Conservation (phyloP, 768 basidiomycete genomes). For the Dentipellis sp. region DNA sequence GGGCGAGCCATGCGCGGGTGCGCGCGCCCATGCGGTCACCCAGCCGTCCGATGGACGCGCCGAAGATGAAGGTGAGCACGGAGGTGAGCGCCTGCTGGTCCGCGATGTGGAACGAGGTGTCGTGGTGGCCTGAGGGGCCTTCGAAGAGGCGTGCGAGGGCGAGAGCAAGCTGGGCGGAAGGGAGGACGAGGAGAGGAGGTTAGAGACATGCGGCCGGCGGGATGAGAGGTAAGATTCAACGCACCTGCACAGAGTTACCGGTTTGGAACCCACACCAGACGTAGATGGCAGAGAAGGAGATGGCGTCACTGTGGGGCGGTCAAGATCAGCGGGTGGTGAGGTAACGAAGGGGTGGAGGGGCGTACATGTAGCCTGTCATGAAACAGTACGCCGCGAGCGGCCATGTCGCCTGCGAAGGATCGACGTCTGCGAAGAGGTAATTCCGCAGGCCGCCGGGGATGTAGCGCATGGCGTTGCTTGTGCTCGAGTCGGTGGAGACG, state of each 20-base stretch:
- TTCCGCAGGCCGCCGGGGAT: conserved; percentile 20
- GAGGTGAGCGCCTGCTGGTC: conserved; percentile 82
- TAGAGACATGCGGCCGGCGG: not conserved
- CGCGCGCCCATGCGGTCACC: conserved; percentile 74
- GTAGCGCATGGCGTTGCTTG: not conserved
- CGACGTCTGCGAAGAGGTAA: conserved; percentile 33
- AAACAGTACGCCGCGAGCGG: conserved; percentile 62
- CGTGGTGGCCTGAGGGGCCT: conserved; percentile 32
- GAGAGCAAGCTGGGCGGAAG: conserved; percentile 48
- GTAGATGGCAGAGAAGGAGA: conserved; percentile 72
- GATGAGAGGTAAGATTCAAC: conserved; percentile 9
- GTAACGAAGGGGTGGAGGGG: conserved; percentile 1
- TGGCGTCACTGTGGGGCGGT: conserved; percentile 40
- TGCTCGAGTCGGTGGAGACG: not conserved
- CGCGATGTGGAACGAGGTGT: conserved; percentile 61
- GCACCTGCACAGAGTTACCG: conserved; percentile 62
- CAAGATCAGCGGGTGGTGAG: not conserved
- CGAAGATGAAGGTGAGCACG: conserved; percentile 66
- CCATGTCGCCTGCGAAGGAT: conserved; percentile 38
- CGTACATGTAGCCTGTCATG: conserved; percentile 75
- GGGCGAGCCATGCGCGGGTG: conserved; percentile 65
- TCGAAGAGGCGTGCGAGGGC: conserved; percentile 78
- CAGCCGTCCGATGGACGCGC: conserved; percentile 72
- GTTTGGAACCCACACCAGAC: conserved; percentile 87
- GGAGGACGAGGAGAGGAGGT: not conserved